Evolutionary conservation across 139 green algal species (phyloP), one percentile per base, ranked within the genome.

Genomic region (Chlorella sp.): DNA sequence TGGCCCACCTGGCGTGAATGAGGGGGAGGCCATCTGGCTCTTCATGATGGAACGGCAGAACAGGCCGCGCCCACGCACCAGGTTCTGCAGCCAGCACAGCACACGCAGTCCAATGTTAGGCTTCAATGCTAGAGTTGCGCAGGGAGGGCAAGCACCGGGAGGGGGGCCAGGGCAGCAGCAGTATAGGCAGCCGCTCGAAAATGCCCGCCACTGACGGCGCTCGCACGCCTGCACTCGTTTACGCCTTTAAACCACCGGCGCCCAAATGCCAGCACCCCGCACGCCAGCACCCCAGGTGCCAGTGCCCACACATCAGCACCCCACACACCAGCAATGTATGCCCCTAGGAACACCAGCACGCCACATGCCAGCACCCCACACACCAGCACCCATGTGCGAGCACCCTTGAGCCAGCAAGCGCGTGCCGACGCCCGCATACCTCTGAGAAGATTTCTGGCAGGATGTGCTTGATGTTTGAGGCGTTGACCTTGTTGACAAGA

Each of bases 401-500:
- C n/a, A 57, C 26, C 71, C 34, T 12, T 37, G 26, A 36, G 71
- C 12, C 26, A 36, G 71, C 71, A 36, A 3, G 3, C 30, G 19
- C 26, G 2, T 39, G 30, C 30, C 78, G 15, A 14, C 30, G 3
- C 32, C 4, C 18, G n/a, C 90, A 18, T 60, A 97, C 95, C 95
- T 99, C 97, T 36, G 86, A 61, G 79, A 99, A 99, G 30, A 99
- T 90, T 94, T 99, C 98, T 18, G 96, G 96, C 86, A 99, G 92
- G 48, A 99, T 96, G 84, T 97, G 92, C 91, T 98, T 98, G 87
- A 99, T 96, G 94, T 99, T 99, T 11, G 89, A 84, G 16, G 92
- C 88, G 94, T 99, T 99, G 90, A 97, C 89, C 94, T 99, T 99
- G 95, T 99, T 99, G 88, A 99, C 94, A n/a, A 99, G 94, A 61